Percentiles rank a stretch among this genome's conserved stretches.
Conservation (phyloP, 257 asterid species). For the Dorcoceras hygrometricum region DNA sequence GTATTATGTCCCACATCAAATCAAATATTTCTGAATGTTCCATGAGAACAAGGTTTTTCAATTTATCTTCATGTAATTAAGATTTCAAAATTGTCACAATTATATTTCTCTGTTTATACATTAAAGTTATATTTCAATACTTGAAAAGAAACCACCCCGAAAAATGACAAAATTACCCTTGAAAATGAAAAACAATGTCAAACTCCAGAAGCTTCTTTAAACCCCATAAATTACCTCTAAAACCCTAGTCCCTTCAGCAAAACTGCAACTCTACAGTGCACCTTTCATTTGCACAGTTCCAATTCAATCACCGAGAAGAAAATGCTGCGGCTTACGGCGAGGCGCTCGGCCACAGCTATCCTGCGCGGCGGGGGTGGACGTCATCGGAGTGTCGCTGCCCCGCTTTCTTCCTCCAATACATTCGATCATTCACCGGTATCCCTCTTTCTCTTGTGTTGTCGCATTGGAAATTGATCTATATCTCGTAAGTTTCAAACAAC, state of each 20-base stretch:
- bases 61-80: too few species aligned
- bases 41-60: too few species aligned
- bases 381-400: slow-evolving; percentile 37
- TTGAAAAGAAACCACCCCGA: too few species aligned
- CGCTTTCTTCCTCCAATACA: slow-evolving; percentile 39
- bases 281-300: not conserved
- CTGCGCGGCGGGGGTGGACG: slow-evolving; percentile 45
- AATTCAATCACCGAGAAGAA: slow-evolving; percentile 21
- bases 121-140: too few species aligned
- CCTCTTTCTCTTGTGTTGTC: not conserved
- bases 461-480: not conserved
- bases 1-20: too few species aligned
- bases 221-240: slow-evolving; percentile 32
- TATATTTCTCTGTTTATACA: too few species aligned
- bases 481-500: not conserved
- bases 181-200: not conserved
- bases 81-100: too few species aligned
- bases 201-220: slow-evolving; percentile 27
- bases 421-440: slow-evolving; percentile 39
- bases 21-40: too few species aligned
- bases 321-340: slow-evolving; percentile 59
- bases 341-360: slow-evolving; percentile 58
- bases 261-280: not conserved
- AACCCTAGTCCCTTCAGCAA: slow-evolving; percentile 46
- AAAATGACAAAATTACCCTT: not conserved